Evolutionary conservation across 2,329 filamentous ascomycete species (phyloP).

Genomic region (Zymoseptoria ardabiliae): DNA sequence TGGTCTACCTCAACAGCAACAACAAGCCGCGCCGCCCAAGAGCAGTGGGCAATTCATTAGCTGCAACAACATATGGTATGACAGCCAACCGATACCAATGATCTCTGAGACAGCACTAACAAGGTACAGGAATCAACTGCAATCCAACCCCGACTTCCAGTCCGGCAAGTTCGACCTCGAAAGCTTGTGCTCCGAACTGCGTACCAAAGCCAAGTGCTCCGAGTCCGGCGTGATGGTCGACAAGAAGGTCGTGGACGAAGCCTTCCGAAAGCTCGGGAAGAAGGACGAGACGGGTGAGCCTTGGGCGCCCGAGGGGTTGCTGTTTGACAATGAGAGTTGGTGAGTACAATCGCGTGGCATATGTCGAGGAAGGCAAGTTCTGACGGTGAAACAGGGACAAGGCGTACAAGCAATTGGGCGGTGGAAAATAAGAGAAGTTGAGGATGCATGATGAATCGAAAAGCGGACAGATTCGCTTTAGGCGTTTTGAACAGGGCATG

Average conservation of each 20-base stretch:
- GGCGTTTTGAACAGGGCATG: no score
- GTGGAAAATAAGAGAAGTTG: neutral
- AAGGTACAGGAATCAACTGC: constrained; percentile 73
- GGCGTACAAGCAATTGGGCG: neutral
- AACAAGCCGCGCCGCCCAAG: constrained; percentile 7
- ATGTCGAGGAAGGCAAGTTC: neutral
- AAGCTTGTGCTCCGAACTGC: constrained; percentile 81
- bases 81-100: constrained; percentile 12
- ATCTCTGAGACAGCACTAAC: constrained; percentile 2
- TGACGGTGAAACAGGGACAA: neutral
- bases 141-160: constrained; percentile 79
- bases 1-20: constrained; percentile 18
- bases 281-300: constrained; percentile 17
- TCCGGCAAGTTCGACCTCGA: constrained; percentile 91
- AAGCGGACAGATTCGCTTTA: no score
- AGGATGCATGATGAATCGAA: no score
- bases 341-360: constrained; percentile 1
- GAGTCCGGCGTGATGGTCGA: constrained; percentile 84
- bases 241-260: constrained; percentile 74
- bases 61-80: constrained; percentile 91
- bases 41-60: constrained; percentile 56
- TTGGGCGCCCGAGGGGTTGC: constrained; percentile 3
- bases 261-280: constrained; percentile 39
- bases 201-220: constrained; percentile 92
- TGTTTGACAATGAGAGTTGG: constrained; percentile 15